Conservation (phyloP, 129 eudicot genomes). For the Centaurea solstitialis region DNA sequence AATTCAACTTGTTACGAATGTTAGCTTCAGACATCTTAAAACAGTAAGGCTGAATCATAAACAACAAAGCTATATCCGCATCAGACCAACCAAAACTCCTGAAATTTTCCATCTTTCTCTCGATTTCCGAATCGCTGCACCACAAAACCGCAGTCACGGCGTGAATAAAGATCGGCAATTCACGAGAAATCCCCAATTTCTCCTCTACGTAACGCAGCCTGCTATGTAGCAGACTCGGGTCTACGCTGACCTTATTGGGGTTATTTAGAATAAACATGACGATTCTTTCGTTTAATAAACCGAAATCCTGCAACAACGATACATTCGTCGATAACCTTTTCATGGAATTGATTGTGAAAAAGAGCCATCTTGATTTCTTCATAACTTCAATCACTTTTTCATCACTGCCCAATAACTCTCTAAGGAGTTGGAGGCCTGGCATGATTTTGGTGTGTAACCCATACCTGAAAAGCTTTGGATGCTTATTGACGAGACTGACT, state of each 20-base stretch:
- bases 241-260: slow-evolving; percentile 15
- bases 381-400: slow-evolving; percentile 14
- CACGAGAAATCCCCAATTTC: slow-evolving; percentile 27
- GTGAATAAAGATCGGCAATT: slow-evolving; percentile 21
- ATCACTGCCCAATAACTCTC: slow-evolving; percentile 24
- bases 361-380: slow-evolving; percentile 11
- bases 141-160: slow-evolving; percentile 26
- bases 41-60: slow-evolving; percentile 26
- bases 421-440: slow-evolving; percentile 24
- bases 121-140: background rate
- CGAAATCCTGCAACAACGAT: slow-evolving; percentile 18
- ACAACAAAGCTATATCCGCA: slow-evolving; percentile 23
- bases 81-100: slow-evolving; percentile 49
- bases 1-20: slow-evolving; percentile 26
- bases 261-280: slow-evolving; percentile 13
- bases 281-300: slow-evolving; percentile 22
- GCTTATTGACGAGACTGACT: slow-evolving; percentile 3
- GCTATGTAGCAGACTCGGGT: slow-evolving; percentile 14
- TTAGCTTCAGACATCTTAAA: slow-evolving; percentile 29
- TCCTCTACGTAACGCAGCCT: slow-evolving; percentile 22
- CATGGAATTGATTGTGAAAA: background rate
- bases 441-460: slow-evolving; percentile 13
- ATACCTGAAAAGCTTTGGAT: background rate
- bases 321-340: slow-evolving; percentile 11
- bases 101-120: slow-evolving; percentile 27